phyloP scores from a whole-genome alignment of 176 grass and related monocot genomes.

The Bothriochloa decipiens region DNA sequence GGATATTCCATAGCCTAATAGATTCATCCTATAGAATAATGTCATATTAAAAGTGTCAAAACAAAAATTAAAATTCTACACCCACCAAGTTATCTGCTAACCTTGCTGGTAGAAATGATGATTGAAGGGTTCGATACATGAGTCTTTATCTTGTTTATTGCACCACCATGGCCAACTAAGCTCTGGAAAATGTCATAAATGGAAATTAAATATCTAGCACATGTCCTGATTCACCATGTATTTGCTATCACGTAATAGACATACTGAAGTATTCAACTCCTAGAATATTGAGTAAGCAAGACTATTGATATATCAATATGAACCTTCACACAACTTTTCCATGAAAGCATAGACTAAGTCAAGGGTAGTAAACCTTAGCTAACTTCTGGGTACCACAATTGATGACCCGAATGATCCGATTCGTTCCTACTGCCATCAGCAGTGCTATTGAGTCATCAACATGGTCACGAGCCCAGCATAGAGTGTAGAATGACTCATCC shows the following conservation, averaged over 20 bases:
- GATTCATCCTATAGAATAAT: constrained; percentile 73
- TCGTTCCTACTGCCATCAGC: constrained; percentile 82
- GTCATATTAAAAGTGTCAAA: constrained; percentile 33
- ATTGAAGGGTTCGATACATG: constrained; percentile 56
- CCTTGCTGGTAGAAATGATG: constrained; percentile 79
- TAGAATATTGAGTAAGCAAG: neutral
- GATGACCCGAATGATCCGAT: constrained; percentile 76
- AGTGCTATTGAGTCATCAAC: constrained; percentile 65
- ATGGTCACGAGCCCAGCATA: constrained; percentile 72
- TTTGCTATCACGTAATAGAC: neutral
- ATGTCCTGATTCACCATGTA: constrained; percentile 2
- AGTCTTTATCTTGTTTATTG: constrained; percentile 86
- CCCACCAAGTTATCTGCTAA: constrained; percentile 23
- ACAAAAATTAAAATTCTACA: constrained; percentile 15
- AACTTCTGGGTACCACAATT: constrained; percentile 77
- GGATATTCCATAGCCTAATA: constrained; percentile 88
- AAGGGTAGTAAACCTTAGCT: constrained; percentile 57
- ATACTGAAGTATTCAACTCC: constrained; percentile 19
- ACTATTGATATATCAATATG: neutral
- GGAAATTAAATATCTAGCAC: constrained; percentile 12
- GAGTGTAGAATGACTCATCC: constrained; percentile 90
- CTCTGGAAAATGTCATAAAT: constrained; percentile 51
- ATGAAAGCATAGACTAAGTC: constrained; percentile 24
- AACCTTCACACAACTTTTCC: neutral
- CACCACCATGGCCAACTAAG: constrained; percentile 81